These are phyloP conservation scores for Malus sylvestris DNA, from an alignment of 306 rosid species.

Conservation along the genomic window DNA sequence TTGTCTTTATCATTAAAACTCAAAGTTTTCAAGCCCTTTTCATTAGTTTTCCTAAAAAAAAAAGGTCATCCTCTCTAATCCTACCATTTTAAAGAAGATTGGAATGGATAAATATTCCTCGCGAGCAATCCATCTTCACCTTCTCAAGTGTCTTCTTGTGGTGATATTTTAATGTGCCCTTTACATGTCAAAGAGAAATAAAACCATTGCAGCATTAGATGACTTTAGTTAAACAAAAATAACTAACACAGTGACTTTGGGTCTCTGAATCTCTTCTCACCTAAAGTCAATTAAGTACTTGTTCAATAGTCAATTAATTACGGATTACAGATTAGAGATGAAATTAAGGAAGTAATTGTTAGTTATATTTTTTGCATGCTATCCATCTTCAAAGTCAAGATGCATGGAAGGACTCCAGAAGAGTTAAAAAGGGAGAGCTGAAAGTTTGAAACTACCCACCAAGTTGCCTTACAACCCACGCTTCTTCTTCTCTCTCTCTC, in stretches of 20 bases:
- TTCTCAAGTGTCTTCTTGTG: no score
- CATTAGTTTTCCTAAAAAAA: no score
- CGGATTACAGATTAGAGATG: neutral
- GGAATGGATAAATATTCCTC: no score
- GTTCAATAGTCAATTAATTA: neutral
- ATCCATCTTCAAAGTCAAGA: conserved; percentile 24
- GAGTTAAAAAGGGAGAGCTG: conserved; percentile 23
- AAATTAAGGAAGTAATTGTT: conserved; percentile 7
- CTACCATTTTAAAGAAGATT: no score
- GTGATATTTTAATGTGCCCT: no score
- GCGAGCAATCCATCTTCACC: no score
- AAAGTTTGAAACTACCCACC: conserved; percentile 35
- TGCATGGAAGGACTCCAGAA: conserved; percentile 8
- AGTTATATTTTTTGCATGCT: conserved; percentile 33
- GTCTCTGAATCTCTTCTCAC: neutral
- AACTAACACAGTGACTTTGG: conserved; percentile 16
- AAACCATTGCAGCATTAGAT: no score
- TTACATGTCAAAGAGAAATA: no score
- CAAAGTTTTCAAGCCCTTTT: no score
- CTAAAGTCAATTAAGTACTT: neutral
- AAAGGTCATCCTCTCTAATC: no score
- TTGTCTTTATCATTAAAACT: no score
- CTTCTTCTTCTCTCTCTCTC: conserved; percentile 14
- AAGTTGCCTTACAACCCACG: conserved; percentile 46
- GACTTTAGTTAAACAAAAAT: conserved; percentile 18